Conservation (phyloP, 345 rosid species). For the Eucalyptus regnans region DNA sequence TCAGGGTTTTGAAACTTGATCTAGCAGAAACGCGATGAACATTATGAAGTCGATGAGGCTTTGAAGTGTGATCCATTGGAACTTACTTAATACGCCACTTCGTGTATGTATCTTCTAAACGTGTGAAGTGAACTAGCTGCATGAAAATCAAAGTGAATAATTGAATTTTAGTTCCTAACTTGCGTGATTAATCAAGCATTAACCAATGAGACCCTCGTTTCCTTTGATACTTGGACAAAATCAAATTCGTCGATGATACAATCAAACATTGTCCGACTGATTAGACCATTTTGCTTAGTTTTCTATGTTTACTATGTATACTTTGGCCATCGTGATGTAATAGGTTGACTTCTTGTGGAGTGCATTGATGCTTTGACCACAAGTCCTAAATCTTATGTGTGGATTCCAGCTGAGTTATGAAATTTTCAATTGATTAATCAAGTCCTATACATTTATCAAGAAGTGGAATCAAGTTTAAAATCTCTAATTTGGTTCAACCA, state of each 20-base stretch:
- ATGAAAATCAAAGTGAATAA: background rate
- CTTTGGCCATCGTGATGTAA: background rate
- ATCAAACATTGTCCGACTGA: background rate
- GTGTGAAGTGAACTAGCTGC: background rate
- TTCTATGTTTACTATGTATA: background rate
- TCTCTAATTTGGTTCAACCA: background rate
- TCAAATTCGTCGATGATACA: background rate
- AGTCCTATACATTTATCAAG: background rate
- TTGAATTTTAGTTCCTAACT: background rate
- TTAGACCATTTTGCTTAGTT: background rate
- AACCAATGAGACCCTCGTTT: background rate
- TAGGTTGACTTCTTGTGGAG: background rate
- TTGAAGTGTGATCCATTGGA: too few relatives aligned
- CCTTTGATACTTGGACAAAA: background rate
- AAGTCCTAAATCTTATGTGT: background rate
- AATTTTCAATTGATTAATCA: background rate
- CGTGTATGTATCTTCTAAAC: background rate
- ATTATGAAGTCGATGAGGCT: too few relatives aligned
- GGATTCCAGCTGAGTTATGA: background rate
- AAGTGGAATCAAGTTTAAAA: background rate
- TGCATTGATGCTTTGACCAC: background rate
- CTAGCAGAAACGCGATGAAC: too few relatives aligned
- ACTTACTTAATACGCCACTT: too few relatives aligned
- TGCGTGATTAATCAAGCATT: background rate
- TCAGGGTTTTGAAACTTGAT: too few relatives aligned